Conservation (phyloP, 2,329 filamentous ascomycete species). For the Colletotrichum ledebouriae region DNA sequence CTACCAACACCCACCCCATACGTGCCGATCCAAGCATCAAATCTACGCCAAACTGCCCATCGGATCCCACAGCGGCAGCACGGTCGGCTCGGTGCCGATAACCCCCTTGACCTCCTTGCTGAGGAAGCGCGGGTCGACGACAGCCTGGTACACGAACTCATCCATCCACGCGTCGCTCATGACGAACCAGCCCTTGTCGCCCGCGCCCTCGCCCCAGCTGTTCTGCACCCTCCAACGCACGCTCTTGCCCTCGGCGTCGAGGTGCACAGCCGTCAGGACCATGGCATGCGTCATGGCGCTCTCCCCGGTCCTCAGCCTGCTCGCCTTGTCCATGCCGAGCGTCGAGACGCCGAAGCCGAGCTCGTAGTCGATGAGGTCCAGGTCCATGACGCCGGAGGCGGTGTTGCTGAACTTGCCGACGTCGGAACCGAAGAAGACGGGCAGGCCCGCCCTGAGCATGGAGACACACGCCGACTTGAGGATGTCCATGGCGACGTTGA, state of each 20-base stretch:
- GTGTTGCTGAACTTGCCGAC: constrained; percentile 85
- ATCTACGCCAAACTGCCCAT: constrained; percentile 78
- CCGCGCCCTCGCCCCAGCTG: constrained; percentile 79
- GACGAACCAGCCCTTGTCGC: constrained; percentile 87
- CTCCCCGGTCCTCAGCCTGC: constrained; percentile 80
- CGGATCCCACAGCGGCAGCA: constrained; percentile 84
- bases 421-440: constrained; percentile 91
- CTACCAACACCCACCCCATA: not conserved
- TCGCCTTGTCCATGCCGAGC: constrained; percentile 81
- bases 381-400: constrained; percentile 82
- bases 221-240: constrained; percentile 91
- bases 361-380: constrained; percentile 81
- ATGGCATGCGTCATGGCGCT: constrained; percentile 92
- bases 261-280: constrained; percentile 88
- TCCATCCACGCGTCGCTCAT: constrained; percentile 88
- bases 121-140: constrained; percentile 80
- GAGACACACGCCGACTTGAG: constrained; percentile 81
- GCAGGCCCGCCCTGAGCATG: constrained; percentile 83
- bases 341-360: constrained; percentile 85
- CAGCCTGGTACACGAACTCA: constrained; percentile 87
- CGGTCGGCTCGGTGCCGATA: constrained; percentile 76
- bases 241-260: constrained; percentile 73
- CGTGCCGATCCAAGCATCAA: not conserved
- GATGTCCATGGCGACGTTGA: constrained; percentile 81
- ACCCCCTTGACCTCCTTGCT: constrained; percentile 77